A percentile compares a stretch with the other conserved stretches of the same genome.
Conservation (phyloP, 2,329 filamentous ascomycete genomes). For the Clarireedia monteithiana region DNA sequence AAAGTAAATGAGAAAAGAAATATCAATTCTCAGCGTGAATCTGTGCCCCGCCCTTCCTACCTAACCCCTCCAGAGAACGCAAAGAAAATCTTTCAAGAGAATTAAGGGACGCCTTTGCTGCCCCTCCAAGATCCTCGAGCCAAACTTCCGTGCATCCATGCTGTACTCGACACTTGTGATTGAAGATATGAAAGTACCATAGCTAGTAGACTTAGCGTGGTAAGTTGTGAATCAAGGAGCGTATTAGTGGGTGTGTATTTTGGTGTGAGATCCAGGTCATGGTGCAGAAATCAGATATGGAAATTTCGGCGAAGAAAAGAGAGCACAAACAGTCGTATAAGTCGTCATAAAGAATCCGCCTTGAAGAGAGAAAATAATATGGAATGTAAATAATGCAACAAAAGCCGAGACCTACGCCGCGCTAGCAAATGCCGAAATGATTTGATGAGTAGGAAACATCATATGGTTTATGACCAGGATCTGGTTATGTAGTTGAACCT, state of each 20-base stretch:
- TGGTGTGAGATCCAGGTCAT: no score
- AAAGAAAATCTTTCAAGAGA: background rate
- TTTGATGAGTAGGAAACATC: slow-evolving; percentile 5
- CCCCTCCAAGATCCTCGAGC: background rate
- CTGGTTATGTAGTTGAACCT: background rate
- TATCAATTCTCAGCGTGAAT: background rate
- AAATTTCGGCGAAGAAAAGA: background rate
- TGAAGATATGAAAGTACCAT: background rate
- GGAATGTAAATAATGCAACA: background rate
- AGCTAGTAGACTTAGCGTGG: no score
- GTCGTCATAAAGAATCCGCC: background rate
- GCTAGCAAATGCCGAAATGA: slow-evolving; percentile 8
- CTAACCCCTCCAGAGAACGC: background rate
- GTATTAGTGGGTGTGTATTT: no score
- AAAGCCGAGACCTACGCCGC: slow-evolving; percentile 3
- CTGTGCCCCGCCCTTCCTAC: background rate
- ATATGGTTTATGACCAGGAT: slow-evolving; percentile 11
- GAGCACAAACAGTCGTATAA: background rate
- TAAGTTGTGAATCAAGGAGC: no score
- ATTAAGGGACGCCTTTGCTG: background rate
- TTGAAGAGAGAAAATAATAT: background rate
- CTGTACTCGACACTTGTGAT: background rate
- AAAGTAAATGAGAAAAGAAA: background rate
- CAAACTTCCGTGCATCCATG: background rate
- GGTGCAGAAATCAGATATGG: background rate